phyloP scores from a whole-genome alignment of 768 basidiomycete genomes.

The Multifurca ochricompacta region DNA sequence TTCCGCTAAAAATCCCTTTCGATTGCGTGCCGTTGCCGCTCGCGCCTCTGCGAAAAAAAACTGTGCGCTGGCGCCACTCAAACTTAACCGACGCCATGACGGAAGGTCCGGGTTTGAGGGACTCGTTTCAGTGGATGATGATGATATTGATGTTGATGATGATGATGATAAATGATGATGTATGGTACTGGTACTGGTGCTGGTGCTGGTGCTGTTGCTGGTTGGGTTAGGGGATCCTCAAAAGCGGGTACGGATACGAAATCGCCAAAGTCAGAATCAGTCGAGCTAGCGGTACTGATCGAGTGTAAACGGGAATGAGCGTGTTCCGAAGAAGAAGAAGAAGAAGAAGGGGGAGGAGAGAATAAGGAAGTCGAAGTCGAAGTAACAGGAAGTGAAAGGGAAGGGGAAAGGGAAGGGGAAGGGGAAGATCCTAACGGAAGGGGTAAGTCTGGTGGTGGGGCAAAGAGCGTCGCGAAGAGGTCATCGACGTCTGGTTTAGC shows the following conservation, averaged over 20 bases:
- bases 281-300: slow-evolving; percentile 5
- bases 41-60: slow-evolving; percentile 55
- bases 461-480: slow-evolving; percentile 30
- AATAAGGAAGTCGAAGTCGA: too few relatives aligned
- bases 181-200: too few relatives aligned
- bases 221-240: slow-evolving; percentile 41
- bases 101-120: background rate
- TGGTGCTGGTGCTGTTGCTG: too few relatives aligned
- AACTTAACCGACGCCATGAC: background rate
- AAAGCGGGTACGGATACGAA: slow-evolving; percentile 50
- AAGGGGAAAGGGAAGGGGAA: too few relatives aligned
- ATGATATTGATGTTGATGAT: too few relatives aligned
- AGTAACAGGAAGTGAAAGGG: too few relatives aligned
- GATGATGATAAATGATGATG: too few relatives aligned
- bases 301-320: slow-evolving; percentile 11
- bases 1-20: slow-evolving; percentile 53
- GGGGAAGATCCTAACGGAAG: slow-evolving; percentile 13
- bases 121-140: background rate
- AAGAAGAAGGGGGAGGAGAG: background rate
- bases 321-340: too few relatives aligned
- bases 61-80: slow-evolving; percentile 17
- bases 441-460: slow-evolving; percentile 29
- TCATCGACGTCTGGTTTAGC: slow-evolving; percentile 25
- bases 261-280: slow-evolving; percentile 47
- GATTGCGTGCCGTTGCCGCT: slow-evolving; percentile 42